These are phyloP conservation scores for Heliocybe sulcata DNA, from an alignment of 1,284 basidiomycete genomes.

Conservation along the genomic window DNA sequence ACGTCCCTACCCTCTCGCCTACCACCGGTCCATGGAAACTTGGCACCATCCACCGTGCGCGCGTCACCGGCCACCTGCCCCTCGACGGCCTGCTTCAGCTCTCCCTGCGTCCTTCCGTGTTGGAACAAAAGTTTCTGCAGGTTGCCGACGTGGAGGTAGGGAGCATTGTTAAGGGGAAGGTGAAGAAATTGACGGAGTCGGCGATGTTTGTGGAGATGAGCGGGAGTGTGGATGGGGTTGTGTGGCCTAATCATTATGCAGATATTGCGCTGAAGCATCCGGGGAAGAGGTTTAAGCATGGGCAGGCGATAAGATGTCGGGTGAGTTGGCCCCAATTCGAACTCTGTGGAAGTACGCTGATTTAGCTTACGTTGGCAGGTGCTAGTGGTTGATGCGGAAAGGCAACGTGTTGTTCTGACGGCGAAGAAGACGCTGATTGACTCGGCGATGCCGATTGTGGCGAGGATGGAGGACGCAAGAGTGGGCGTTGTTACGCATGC, in stretches of 20 bases:
- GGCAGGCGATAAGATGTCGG: slow-evolving; percentile 79
- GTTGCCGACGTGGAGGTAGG: slow-evolving; percentile 83
- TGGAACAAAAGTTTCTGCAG: slow-evolving; percentile 86
- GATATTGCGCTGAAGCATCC: slow-evolving; percentile 92
- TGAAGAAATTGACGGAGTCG: slow-evolving; percentile 76
- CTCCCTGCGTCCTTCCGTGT: slow-evolving; percentile 75
- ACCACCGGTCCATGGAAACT: slow-evolving; percentile 75
- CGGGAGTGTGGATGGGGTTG: slow-evolving; percentile 84
- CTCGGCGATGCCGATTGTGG: slow-evolving; percentile 67
- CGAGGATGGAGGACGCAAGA: slow-evolving; percentile 61
- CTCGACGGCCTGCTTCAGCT: slow-evolving; percentile 89
- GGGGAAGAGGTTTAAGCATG: slow-evolving; percentile 86
- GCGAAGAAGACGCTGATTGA: slow-evolving; percentile 91
- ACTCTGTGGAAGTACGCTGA: slow-evolving; percentile 8
- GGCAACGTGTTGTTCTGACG: slow-evolving; percentile 82
- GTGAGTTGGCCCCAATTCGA: slow-evolving; percentile 49
- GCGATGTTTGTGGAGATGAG: slow-evolving; percentile 82
- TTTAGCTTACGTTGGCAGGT: slow-evolving; percentile 51
- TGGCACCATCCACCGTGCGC: slow-evolving; percentile 76
- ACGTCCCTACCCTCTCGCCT: slow-evolving; percentile 67
- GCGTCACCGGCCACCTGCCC: slow-evolving; percentile 84
- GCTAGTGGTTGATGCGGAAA: slow-evolving; percentile 78
- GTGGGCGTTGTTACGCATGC: slow-evolving; percentile 77
- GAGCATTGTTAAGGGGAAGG: slow-evolving; percentile 76
- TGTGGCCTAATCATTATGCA: slow-evolving; percentile 95